Evolutionary conservation across 768 basidiomycete genomes (phyloP), one percentile per base, ranked within the genome.

Genomic region (Boletellus ananas): DNA sequence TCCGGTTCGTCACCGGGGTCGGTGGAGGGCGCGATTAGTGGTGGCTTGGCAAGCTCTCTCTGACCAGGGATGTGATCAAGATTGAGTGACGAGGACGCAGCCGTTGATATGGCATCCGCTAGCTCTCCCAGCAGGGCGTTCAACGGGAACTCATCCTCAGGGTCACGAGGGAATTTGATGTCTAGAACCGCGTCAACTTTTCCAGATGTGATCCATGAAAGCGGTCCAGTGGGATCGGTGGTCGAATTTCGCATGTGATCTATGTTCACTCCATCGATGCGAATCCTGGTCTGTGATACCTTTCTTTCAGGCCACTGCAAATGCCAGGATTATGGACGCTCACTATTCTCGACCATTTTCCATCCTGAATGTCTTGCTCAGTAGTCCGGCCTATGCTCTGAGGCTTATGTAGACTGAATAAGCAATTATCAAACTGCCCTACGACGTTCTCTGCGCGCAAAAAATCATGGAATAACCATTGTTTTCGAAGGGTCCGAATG

Each of bases 161-260:
- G 81, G 58, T 91, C 85, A 16, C 83, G 83, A 20, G 96, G 94
- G 69, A 99, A 98, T 63, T 94, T 93, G 71, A 99, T 94, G 70
- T 99, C 96, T 20, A 97, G 79, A 6, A 99, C 96, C 10, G 93
- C 90, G 62, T 99, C 96, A 23, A 96, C 79, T 69, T 95, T 96
- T 37, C 96, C 96, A 0, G 94, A 90, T 0, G 89, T 94, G 51
- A 99, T 93, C 96, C 96, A 99, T 2, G 93, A 94, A 52, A 98
- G 86, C 12, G 94, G 94, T 7, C 65, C 65, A 7, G 93, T 90
- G 54, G 86, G 89, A 47, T 78, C 77, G 3, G 87, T 89, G 4
- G 85, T 83, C 31, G 87, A 83, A 44, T 85, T 81, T 69, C 96
- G 90, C 46, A 96, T 73, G 65, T 99, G 96, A 70, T 99, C 96